Base-by-base conservation (phyloP, 192 early-diverging fungal species). In the Gonapodya prolifera region DNA sequence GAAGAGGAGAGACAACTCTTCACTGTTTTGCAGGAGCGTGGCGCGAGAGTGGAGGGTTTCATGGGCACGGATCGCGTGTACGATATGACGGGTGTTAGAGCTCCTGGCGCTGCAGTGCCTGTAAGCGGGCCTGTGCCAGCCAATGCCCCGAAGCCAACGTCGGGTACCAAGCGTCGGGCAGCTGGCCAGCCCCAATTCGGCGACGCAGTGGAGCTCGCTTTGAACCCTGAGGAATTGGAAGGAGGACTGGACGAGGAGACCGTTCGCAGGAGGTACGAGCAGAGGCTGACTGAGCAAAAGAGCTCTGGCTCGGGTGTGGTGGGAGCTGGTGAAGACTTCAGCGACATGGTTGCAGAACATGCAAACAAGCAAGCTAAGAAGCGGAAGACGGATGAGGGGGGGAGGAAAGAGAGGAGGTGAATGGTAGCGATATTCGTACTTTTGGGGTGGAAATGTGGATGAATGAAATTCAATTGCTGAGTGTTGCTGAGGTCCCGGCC, bases 61-160 rank as follows among this genome's bases (percentile, higher is more conserved):
- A 97, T 99, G 97, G 97, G 94, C 29, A 94, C 94, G 34, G 90
- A 94, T 79, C 95, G 94, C 80, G 91, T 91, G 1, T 99, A 99
- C 79, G 92, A 96, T 78, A 78, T 98, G 30, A 81, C 85, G 33
- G 78, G 83, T 30, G 83, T 83, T 1, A 82, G 84, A 2, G 83
- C 86, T 0, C 80, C 85, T 33, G 82, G 77, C 29, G 36, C 82
- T 30, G 84, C 84, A 33, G 83, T 84, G n/a, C 83, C 87, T 31
- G 84, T 84, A 77, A 85, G 81, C 81, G 79, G 82, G 70, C 74
- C 34, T 61, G 2, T 69, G 70, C 78, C 75, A 0, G 30, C 2
- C 2, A 32, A 18, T 13, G 71, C 28, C 2, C 71, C 71, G 28
- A 32, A 32, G 13, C 32, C 71, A 8, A 32, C 18, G 18, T 18